Base-by-base conservation (phyloP, 2,329 filamentous ascomycete species). In the Penicillium oxalicum region DNA sequence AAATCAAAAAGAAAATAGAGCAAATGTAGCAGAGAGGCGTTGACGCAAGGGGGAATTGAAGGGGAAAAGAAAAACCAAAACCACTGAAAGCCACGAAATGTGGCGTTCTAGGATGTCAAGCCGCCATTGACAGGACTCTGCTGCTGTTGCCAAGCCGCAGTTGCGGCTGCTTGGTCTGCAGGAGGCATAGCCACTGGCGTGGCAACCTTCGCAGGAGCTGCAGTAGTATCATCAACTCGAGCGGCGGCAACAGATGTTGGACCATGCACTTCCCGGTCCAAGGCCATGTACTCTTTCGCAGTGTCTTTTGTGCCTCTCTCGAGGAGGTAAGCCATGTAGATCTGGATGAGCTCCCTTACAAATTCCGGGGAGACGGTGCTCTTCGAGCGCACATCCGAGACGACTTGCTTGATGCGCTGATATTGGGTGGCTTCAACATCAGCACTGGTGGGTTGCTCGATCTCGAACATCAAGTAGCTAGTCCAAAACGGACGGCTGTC, bases 401-500 rank as follows among this genome's bases (percentile, higher is more conserved):
- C 82, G 9, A 96, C 86, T 45, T 84, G 79, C 71, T 88, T 88
- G 64, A 97, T 82, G n/a, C 84, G 84, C 55, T 83, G 76, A 45
- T 83, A 82, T 48, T 89, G 82, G 48, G 81, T 74, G 1, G 74
- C 60, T 62, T 91, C 87, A 2, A 78, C 76, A 43, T 83, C 79
- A 1, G 76, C 71, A 52, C 74, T 83, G 1, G 84, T 85, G 9
- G 88, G 86, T 67, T 95, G 91, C 48, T 87, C 83, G 42, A 94
- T 76, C 73, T 98, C 93, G 63, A 98, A 95, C 50, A 86, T 76
- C 47, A 97, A 79, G 76, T 90, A 97, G 62, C 82, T 87, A 58
- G 83, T 77, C 91, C 93, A 98, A 75, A 97, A 97, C 38, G 87
- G 77, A 32, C 83, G 81, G 67, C 90, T 95, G 64, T 93, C 88